phyloP scores from a whole-genome alignment of 495 filamentous ascomycete species.

The Echria macrotheca region DNA sequence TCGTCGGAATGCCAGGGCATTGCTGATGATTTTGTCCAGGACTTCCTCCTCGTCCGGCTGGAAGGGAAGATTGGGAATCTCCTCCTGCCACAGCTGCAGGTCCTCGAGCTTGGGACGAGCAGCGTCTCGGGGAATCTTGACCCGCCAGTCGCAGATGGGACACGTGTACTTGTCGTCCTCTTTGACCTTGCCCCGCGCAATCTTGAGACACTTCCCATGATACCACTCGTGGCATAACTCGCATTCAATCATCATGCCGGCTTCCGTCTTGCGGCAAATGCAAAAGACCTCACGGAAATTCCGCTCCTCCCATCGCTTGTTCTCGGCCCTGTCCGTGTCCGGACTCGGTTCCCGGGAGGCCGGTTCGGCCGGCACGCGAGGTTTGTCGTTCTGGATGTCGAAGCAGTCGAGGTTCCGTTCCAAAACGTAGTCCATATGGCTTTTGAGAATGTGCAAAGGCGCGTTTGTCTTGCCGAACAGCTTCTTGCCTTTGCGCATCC shows the following conservation, averaged over 20 bases:
- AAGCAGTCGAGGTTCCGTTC: constrained; percentile 88
- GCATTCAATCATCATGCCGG: constrained; percentile 99
- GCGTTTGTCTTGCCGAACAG: constrained; percentile 98
- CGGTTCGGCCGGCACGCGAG: constrained; percentile 85
- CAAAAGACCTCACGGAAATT: constrained; percentile 81
- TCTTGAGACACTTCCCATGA: constrained; percentile 97
- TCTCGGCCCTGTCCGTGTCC: constrained; percentile 45
- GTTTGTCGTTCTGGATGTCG: constrained; percentile 77
- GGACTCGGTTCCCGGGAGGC: constrained; percentile 81
- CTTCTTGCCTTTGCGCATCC: constrained; percentile 99
- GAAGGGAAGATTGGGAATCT: constrained; percentile 79
- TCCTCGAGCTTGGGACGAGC: constrained; percentile 95
- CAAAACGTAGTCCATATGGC: constrained; percentile 90
- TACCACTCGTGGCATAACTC: constrained; percentile 99
- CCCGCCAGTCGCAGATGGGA: constrained; percentile 94
- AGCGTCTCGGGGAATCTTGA: constrained; percentile 98
- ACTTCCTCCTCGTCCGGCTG: constrained; percentile 92
- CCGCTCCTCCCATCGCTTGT: constrained; percentile 42
- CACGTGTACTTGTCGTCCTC: constrained; percentile 98
- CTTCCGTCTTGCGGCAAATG: constrained; percentile 87
- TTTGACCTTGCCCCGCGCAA: constrained; percentile 94
- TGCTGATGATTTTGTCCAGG: constrained; percentile 74
- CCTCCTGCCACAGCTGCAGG: constrained; percentile 77
- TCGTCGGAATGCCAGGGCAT: constrained; percentile 76
- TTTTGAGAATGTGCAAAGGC: constrained; percentile 86